Conservation (phyloP, 805 yeast species). For the Metschnikowia baotianmanensis region DNA sequence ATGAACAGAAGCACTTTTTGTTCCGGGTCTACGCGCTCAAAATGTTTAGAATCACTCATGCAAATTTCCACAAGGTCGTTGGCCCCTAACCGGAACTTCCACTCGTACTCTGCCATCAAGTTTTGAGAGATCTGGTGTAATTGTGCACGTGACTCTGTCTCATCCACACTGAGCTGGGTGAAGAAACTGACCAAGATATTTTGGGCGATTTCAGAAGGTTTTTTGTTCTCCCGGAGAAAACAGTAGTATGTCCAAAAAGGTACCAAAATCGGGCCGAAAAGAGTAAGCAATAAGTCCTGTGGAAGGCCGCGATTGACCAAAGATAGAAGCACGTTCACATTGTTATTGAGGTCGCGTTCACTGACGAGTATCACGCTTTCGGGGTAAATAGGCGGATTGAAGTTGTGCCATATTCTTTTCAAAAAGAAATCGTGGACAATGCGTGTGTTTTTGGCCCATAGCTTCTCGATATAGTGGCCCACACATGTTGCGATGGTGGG, state of each 20-base stretch:
- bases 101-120: slow-evolving; percentile 29
- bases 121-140: slow-evolving; percentile 35
- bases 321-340: slow-evolving; percentile 63
- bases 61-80: slow-evolving; percentile 36
- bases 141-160: slow-evolving; percentile 14
- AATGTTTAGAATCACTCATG: neutral
- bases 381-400: slow-evolving; percentile 33
- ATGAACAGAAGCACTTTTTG: slow-evolving; percentile 29
- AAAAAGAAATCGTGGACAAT: slow-evolving; percentile 62
- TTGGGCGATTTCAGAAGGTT: slow-evolving; percentile 34
- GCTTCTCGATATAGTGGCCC: slow-evolving; percentile 49
- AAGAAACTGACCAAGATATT: slow-evolving; percentile 40
- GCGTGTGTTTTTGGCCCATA: slow-evolving; percentile 48
- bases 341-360: slow-evolving; percentile 56
- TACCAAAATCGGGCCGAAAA: slow-evolving; percentile 32
- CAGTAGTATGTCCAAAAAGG: slow-evolving; percentile 46
- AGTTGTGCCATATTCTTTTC: slow-evolving; percentile 43
- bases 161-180: slow-evolving; percentile 20
- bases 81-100: slow-evolving; percentile 45
- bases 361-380: slow-evolving; percentile 30
- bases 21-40: slow-evolving; percentile 18
- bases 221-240: slow-evolving; percentile 30
- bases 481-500: slow-evolving; percentile 59
- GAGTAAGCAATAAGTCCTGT: slow-evolving; percentile 22
- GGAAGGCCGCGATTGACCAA: slow-evolving; percentile 44